Conservation (phyloP, 176 grass and related monocot genomes). For the Neostapfia colusana region DNA sequence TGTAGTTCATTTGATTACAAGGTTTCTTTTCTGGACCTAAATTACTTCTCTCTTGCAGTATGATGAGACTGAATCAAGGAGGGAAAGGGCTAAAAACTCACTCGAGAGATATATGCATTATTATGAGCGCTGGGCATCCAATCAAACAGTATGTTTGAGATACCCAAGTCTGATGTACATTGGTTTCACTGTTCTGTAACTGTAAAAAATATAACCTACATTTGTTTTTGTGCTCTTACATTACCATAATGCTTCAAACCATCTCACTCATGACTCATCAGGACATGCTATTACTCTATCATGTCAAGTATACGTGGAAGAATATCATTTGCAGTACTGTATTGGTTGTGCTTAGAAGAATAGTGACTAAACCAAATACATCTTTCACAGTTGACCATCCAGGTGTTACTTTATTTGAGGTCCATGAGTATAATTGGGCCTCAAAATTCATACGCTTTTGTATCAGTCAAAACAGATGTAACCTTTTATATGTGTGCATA, state of each 20-base stretch:
- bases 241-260: constrained; percentile 1
- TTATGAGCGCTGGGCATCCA: constrained; percentile 97
- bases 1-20: constrained; percentile 14
- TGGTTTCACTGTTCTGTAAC: constrained; percentile 29
- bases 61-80: constrained; percentile 84
- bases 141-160: constrained; percentile 72
- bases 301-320: not conserved
- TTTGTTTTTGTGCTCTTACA: constrained; percentile 1
- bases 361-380: not conserved
- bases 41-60: constrained; percentile 50
- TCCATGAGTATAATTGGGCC: not conserved
- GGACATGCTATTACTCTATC: not conserved
- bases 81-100: constrained; percentile 93
- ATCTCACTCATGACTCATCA: not conserved
- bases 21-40: not conserved
- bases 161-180: constrained; percentile 26
- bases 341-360: constrained; percentile 2
- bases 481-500: not conserved
- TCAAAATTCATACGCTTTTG: not conserved
- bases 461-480: not conserved
- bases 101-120: constrained; percentile 99
- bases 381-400: not conserved
- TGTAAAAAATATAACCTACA: constrained; percentile 17
- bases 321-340: not conserved
- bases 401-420: constrained; percentile 26